Conservation (phyloP, 2,329 filamentous ascomycete genomes). For the Botrytis hyacinthi region DNA sequence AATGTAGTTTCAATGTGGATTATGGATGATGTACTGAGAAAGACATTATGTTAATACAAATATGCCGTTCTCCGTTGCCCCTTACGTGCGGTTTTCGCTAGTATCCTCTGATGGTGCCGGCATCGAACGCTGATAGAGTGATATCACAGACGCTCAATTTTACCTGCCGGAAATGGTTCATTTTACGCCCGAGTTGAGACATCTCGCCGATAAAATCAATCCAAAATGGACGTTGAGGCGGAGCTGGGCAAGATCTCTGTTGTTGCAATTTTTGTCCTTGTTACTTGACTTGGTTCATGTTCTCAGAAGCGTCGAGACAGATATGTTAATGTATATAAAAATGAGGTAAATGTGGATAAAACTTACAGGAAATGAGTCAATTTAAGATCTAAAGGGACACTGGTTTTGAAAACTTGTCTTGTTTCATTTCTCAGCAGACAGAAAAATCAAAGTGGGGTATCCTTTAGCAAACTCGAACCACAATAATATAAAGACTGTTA, state of each 20-base stretch:
- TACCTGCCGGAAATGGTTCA: too few relatives aligned
- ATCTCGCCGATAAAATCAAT: too few relatives aligned
- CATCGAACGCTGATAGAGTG: too few relatives aligned
- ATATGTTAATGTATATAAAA: not conserved
- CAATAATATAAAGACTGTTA: not conserved
- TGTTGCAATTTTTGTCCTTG: too few relatives aligned
- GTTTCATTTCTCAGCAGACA: not conserved
- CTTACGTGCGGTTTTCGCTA: too few relatives aligned
- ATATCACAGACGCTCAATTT: too few relatives aligned
- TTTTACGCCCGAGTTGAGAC: too few relatives aligned
- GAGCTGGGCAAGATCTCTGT: too few relatives aligned
- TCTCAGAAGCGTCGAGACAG: not conserved
- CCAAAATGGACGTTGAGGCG: too few relatives aligned
- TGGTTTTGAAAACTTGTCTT: not conserved
- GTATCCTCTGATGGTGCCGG: not conserved
- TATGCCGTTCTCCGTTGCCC: not conserved
- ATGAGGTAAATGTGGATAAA: not conserved
- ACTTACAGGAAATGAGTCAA: not conserved
- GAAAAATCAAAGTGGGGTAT: too few relatives aligned
- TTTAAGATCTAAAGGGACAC: not conserved
- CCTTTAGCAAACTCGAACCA: not conserved
- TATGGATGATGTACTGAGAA: not conserved
- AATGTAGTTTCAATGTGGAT: too few relatives aligned
- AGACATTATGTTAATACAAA: accelerated
- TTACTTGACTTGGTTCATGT: too few relatives aligned